Conservation (phyloP, 495 filamentous ascomycete genomes). For the Xylaria telfairii region DNA sequence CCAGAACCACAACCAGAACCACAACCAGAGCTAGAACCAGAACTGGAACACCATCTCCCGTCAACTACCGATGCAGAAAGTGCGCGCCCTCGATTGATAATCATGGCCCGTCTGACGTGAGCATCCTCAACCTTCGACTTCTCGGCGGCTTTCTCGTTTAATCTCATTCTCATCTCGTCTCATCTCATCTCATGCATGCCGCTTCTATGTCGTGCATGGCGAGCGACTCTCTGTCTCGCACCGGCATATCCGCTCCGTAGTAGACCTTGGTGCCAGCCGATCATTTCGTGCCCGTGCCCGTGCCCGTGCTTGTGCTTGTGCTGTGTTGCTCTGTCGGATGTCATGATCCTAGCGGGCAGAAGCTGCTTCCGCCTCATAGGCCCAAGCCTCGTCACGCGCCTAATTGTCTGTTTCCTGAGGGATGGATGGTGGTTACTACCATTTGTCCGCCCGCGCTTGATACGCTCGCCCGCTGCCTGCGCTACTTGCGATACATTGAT, state of each 20-base stretch:
- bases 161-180: conserved; percentile 17
- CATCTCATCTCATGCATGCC: conserved; percentile 16
- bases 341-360: background rate
- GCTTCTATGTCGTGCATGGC: conserved; percentile 8
- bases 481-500: background rate
- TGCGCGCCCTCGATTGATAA: conserved; percentile 10
- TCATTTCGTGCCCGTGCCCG: background rate
- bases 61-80: conserved; percentile 14
- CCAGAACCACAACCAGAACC: too few relatives aligned
- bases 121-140: background rate
- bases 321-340: background rate
- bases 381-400: conserved; percentile 3
- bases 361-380: background rate
- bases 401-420: background rate
- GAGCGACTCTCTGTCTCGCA: background rate
- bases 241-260: conserved; percentile 18
- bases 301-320: background rate
- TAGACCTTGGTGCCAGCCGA: background rate
- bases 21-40: too few relatives aligned
- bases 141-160: conserved; percentile 15
- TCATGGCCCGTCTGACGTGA: conserved; percentile 19
- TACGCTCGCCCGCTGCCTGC: conserved; percentile 1
- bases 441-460: conserved; percentile 3
- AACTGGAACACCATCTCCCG: background rate
- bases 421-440: conserved; percentile 10